phyloP scores from a whole-genome alignment of 129 eudicot species.

The Escallonia herrerae region DNA sequence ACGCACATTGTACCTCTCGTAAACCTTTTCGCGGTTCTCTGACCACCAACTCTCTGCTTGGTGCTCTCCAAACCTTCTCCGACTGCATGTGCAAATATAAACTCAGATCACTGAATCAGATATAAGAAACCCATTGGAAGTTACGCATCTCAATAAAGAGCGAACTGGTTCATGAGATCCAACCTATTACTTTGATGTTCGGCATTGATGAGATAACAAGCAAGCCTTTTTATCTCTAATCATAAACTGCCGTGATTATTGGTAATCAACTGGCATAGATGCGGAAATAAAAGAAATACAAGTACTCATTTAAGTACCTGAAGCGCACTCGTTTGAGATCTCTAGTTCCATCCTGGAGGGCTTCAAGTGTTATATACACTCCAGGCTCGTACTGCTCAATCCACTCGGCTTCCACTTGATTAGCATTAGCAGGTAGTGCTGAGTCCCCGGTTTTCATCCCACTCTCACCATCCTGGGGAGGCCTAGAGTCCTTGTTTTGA shows the following conservation, averaged over 20 bases:
- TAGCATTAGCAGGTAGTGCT: slow-evolving; percentile 23
- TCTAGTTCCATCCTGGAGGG: slow-evolving; percentile 89
- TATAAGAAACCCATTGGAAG: too few species aligned
- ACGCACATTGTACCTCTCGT: slow-evolving; percentile 80
- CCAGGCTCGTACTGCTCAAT: slow-evolving; percentile 99
- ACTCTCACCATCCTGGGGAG: slow-evolving; percentile 41
- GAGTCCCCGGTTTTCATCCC: slow-evolving; percentile 40
- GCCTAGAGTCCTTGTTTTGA: slow-evolving; percentile 21
- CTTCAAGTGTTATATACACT: slow-evolving; percentile 84
- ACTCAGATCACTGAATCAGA: too few species aligned
- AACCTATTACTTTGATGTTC: too few species aligned
- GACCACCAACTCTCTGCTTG: slow-evolving; percentile 99
- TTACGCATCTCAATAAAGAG: too few species aligned
- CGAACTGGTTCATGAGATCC: too few species aligned
- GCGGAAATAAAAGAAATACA: background rate
- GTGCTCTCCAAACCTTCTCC: slow-evolving; percentile 93
- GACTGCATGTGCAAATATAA: slow-evolving; percentile 40
- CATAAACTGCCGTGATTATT: background rate
- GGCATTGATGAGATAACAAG: too few species aligned
- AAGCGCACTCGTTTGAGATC: slow-evolving; percentile 98
- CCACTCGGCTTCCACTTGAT: slow-evolving; percentile 89
- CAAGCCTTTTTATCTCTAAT: background rate
- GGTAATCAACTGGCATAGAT: background rate
- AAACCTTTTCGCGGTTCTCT: slow-evolving; percentile 92
- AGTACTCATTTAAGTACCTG: slow-evolving; percentile 44